phyloP scores from a whole-genome alignment of 2,329 filamentous ascomycete species.

The Nemania serpens region DNA sequence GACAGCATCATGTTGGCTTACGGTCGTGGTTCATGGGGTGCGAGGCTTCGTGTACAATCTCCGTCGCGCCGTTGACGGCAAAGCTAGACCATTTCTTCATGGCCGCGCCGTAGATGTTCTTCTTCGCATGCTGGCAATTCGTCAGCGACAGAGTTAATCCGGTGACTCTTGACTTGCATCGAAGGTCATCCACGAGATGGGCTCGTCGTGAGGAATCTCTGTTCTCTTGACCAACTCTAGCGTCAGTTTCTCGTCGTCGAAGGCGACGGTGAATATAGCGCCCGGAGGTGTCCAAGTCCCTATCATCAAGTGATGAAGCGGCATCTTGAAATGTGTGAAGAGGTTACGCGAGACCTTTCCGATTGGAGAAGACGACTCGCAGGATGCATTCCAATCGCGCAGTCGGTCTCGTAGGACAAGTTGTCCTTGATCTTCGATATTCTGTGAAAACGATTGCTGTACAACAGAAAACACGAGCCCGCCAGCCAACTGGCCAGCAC shows the following conservation, averaged over 20 bases:
- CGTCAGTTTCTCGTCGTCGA: constrained; percentile 79
- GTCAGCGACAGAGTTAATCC: constrained; percentile 21
- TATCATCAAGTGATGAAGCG: constrained; percentile 85
- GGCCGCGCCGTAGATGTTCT: constrained; percentile 84
- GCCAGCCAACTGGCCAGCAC: neutral
- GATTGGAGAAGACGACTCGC: constrained; percentile 10
- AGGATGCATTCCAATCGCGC: constrained; percentile 9
- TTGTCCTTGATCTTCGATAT: constrained; percentile 2
- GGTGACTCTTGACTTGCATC: constrained; percentile 64
- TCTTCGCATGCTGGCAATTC: constrained; percentile 69
- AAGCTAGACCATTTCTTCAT: constrained; percentile 95
- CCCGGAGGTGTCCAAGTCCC: constrained; percentile 90
- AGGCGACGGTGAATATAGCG: constrained; percentile 86
- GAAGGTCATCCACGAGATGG: constrained; percentile 93
- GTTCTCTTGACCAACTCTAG: constrained; percentile 79
- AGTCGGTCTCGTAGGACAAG: constrained; percentile 15
- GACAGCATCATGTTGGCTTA: constrained; percentile 48
- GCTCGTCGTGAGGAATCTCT: constrained; percentile 79
- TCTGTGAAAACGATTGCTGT: constrained; percentile 4
- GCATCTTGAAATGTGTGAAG: constrained; percentile 59
- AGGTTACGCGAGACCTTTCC: constrained; percentile 10
- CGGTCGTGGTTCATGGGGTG: constrained; percentile 77
- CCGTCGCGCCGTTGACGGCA: constrained; percentile 72
- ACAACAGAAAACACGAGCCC: neutral
- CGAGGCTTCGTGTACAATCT: constrained; percentile 76